Percentiles rank a stretch among this genome's conserved stretches.
These are phyloP conservation scores for Aspergillus persii DNA, from an alignment of 2,329 filamentous ascomycete species.

Conservation along the genomic window DNA sequence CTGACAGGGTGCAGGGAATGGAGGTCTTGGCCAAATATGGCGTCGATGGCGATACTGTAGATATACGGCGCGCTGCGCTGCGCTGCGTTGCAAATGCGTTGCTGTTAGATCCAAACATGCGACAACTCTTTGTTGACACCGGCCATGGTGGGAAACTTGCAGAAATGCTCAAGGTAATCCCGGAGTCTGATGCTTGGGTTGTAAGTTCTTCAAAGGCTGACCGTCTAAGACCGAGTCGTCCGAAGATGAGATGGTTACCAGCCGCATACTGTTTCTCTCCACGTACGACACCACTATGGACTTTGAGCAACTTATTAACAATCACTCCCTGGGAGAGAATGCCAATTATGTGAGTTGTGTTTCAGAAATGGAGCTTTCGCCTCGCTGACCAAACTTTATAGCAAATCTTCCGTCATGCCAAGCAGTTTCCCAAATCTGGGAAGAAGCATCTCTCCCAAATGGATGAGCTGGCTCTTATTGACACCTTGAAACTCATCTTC, in stretches of 20 bases:
- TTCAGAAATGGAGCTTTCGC: background rate
- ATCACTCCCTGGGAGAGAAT: slow-evolving; percentile 65
- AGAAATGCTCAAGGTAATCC: slow-evolving; percentile 59
- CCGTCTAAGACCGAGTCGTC: slow-evolving; percentile 51
- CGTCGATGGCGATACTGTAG: slow-evolving; percentile 63
- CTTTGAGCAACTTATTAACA: slow-evolving; percentile 62
- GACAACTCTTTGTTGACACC: slow-evolving; percentile 71
- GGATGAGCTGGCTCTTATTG: slow-evolving; percentile 75
- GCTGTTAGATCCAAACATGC: slow-evolving; percentile 64
- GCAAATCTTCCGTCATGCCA: slow-evolving; percentile 70
- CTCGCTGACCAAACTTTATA: slow-evolving; percentile 26
- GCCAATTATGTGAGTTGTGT: slow-evolving; percentile 54
- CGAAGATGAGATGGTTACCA: slow-evolving; percentile 83
- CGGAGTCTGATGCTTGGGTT: background rate
- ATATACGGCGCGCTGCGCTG: slow-evolving; percentile 70
- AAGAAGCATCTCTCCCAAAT: slow-evolving; percentile 43
- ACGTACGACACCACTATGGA: slow-evolving; percentile 74
- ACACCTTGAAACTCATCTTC: slow-evolving; percentile 85
- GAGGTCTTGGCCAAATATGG: slow-evolving; percentile 69
- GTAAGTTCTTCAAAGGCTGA: background rate
- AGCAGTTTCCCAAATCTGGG: slow-evolving; percentile 48
- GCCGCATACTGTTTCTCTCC: slow-evolving; percentile 74
- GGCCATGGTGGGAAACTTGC: slow-evolving; percentile 67
- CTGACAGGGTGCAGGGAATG: slow-evolving; percentile 61
- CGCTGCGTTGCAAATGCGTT: slow-evolving; percentile 84